Conservation (phyloP, 2,329 filamentous ascomycete genomes). For the Colletotrichum sp. region DNA sequence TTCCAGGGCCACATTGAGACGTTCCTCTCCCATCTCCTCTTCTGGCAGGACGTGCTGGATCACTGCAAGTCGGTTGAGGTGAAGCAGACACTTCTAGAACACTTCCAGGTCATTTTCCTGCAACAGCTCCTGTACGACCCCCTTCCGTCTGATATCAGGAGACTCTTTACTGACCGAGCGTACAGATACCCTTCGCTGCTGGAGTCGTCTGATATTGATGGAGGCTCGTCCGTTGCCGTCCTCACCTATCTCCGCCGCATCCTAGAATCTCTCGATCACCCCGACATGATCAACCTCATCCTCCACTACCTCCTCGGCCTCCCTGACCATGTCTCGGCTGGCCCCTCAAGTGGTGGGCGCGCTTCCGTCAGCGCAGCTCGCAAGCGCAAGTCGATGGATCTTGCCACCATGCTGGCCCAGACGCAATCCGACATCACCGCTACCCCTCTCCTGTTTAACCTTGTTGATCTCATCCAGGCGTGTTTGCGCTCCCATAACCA, state of each 20-base stretch:
- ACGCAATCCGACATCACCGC: conserved; percentile 70
- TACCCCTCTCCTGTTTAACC: conserved; percentile 88
- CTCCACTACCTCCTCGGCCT: conserved; percentile 90
- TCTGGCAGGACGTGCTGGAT: conserved; percentile 98
- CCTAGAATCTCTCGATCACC: conserved; percentile 88
- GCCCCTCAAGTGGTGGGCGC: conserved; percentile 37
- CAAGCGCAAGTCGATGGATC: conserved; percentile 86
- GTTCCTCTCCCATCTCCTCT: conserved; percentile 91
- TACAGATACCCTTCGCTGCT: conserved; percentile 88
- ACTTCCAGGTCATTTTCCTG: conserved; percentile 95
- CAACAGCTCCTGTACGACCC: conserved; percentile 82
- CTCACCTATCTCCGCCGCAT: conserved; percentile 92
- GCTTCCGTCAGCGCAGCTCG: conserved; percentile 71
- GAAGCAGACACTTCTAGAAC: conserved; percentile 89
- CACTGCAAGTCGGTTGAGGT: conserved; percentile 93
- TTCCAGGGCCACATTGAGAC: conserved; percentile 89
- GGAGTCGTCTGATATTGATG: conserved; percentile 96
- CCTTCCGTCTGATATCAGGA: neutral
- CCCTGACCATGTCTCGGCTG: conserved; percentile 57
- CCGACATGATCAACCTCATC: conserved; percentile 92
- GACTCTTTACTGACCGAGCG: conserved; percentile 16
- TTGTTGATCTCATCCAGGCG: conserved; percentile 87
- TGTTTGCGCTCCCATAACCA: conserved; percentile 84
- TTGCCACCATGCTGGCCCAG: conserved; percentile 78
- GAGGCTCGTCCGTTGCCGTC: conserved; percentile 94